Evolutionary conservation across 148 eudicot genomes (phyloP).

Genomic region (Diospyros kaki): DNA sequence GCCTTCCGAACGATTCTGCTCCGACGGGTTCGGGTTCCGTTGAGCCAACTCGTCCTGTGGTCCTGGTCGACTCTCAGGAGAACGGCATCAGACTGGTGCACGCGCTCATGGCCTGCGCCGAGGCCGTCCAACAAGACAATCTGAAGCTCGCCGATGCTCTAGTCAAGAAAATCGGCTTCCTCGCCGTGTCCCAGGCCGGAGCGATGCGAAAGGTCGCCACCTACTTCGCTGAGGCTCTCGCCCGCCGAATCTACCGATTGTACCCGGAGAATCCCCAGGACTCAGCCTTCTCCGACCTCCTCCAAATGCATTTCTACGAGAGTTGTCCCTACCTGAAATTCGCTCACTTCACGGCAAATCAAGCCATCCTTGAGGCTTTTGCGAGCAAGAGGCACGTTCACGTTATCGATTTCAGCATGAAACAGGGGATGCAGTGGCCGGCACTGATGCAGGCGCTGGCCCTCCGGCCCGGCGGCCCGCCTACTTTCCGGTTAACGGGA

Average conservation of each 20-base stretch:
- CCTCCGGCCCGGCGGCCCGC: constrained; percentile 57
- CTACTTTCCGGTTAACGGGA: constrained; percentile 56
- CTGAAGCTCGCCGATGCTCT: constrained; percentile 25
- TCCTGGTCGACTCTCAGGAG: constrained; percentile 29
- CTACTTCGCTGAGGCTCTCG: constrained; percentile 33
- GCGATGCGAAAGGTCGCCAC: constrained; percentile 38
- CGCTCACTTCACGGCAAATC: constrained; percentile 39
- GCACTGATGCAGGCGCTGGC: constrained; percentile 69
- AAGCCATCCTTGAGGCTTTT: constrained; percentile 35
- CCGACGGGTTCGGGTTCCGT: constrained; percentile 19
- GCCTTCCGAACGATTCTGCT: constrained; percentile 22
- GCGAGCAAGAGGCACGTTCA: constrained; percentile 15
- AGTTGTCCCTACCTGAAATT: constrained; percentile 35
- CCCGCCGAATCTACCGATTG: constrained; percentile 23
- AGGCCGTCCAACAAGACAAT: constrained; percentile 31
- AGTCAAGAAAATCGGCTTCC: constrained; percentile 24
- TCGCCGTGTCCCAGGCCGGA: constrained; percentile 33
- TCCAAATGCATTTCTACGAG: constrained; percentile 37
- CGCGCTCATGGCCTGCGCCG: constrained; percentile 37
- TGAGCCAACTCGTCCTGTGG: constrained; percentile 12
- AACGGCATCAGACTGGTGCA: constrained; percentile 30
- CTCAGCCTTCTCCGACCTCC: constrained; percentile 9
- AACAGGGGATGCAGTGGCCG: constrained; percentile 91
- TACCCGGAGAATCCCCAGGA: constrained; percentile 15
- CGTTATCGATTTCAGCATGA: constrained; percentile 47